Conservation (phyloP, 495 filamentous ascomycete genomes). For the Parathielavia appendiculata region DNA sequence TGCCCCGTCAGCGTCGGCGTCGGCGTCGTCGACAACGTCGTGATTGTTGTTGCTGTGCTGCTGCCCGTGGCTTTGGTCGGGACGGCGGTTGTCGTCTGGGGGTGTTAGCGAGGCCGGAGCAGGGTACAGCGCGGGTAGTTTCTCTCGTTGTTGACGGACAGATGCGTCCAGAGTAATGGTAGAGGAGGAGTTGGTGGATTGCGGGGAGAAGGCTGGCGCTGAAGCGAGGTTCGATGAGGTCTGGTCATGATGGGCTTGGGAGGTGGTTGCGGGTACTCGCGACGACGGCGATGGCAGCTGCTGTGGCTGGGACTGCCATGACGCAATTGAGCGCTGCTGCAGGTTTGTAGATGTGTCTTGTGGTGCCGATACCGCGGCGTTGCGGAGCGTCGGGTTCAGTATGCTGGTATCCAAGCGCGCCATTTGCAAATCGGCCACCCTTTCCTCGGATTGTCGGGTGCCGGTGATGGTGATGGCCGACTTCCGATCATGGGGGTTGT, state of each 20-base stretch:
- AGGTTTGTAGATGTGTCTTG: background rate
- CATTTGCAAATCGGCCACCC: background rate
- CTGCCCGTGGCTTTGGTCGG: background rate
- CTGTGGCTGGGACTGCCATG: slow-evolving; percentile 10
- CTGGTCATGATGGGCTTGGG: background rate
- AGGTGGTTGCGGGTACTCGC: background rate
- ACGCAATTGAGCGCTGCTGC: background rate
- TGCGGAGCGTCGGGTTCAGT: slow-evolving; percentile 15
- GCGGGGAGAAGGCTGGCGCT: slow-evolving; percentile 15
- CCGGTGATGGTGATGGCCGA: slow-evolving; percentile 20
- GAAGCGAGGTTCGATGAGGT: background rate
- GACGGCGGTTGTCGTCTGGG: background rate
- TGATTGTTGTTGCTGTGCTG: background rate
- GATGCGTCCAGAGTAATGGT: slow-evolving; percentile 2
- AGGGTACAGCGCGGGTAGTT: background rate
- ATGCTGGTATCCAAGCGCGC: background rate
- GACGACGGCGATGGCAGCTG: background rate
- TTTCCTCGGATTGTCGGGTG: background rate
- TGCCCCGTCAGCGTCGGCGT: background rate
- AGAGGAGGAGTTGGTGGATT: slow-evolving; percentile 11
- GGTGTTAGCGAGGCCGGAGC: background rate
- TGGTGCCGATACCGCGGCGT: background rate
- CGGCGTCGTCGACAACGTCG: background rate
- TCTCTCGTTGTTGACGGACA: background rate
- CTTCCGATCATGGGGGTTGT: slow-evolving; percentile 20